These are phyloP conservation scores for Musa itinerans DNA, from an alignment of 176 grass and related monocot species.

Conservation along the genomic window DNA sequence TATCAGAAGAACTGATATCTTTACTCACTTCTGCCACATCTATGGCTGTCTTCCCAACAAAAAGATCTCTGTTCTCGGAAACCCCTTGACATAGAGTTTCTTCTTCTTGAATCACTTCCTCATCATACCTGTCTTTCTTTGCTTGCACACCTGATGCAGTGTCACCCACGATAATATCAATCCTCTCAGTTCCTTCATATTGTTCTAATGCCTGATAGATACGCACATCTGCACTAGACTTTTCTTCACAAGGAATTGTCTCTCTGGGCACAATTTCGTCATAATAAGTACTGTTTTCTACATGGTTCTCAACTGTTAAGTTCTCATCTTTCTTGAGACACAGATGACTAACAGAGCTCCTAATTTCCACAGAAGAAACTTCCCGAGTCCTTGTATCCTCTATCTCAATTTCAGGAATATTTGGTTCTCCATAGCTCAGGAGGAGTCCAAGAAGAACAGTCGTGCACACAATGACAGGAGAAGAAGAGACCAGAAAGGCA, in stretches of 20 bases:
- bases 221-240: slow-evolving; percentile 5
- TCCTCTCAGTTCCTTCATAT: not conserved
- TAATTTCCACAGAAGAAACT: slow-evolving; percentile 9
- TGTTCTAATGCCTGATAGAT: slow-evolving; percentile 4
- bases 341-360: not conserved
- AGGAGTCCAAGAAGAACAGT: slow-evolving; percentile 54
- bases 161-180: not conserved
- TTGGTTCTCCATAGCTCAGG: slow-evolving; percentile 35
- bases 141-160: slow-evolving; percentile 8
- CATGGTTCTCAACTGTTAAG: not conserved
- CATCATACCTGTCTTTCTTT: not conserved
- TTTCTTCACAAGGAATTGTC: slow-evolving; percentile 1
- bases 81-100: slow-evolving; percentile 8
- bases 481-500: slow-evolving; percentile 19
- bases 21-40: not conserved
- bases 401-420: slow-evolving; percentile 26
- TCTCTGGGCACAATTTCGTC: slow-evolving; percentile 4
- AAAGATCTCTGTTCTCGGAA: slow-evolving; percentile 10
- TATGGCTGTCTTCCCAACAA: slow-evolving; percentile 2
- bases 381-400: not conserved
- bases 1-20: slow-evolving; percentile 11
- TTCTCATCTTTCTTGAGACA: slow-evolving; percentile 5
- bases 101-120: slow-evolving; percentile 16
- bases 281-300: slow-evolving; percentile 6
- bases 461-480: slow-evolving; percentile 41